Evolutionary conservation across 2,329 filamentous ascomycete species (phyloP).

Genomic region (Hymenoscyphus fructigenus): DNA sequence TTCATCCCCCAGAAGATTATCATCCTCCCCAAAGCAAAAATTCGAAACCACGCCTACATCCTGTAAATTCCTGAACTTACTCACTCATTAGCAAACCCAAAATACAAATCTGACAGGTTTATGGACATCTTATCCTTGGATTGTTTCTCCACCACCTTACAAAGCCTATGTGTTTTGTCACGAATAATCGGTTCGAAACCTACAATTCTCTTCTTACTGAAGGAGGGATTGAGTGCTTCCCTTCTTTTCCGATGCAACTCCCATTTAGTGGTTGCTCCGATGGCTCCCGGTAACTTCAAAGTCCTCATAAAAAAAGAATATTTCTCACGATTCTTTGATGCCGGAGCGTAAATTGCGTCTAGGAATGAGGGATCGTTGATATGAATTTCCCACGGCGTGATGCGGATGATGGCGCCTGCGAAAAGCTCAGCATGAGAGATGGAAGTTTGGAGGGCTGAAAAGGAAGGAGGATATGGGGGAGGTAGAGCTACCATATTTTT

Average conservation of each 20-base stretch:
- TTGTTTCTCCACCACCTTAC: background rate
- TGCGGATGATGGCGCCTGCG: constrained; percentile 37
- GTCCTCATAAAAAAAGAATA: constrained; percentile 1
- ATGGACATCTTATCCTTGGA: too few species aligned
- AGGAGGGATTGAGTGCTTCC: constrained; percentile 13
- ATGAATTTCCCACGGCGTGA: constrained; percentile 36
- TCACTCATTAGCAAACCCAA: too few species aligned
- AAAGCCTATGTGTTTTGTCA: background rate
- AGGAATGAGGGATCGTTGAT: constrained; percentile 34
- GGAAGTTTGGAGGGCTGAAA: too few species aligned
- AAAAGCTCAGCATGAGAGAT: background rate
- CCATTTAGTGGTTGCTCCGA: constrained; percentile 2
- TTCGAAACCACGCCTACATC: too few species aligned
- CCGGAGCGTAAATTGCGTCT: constrained; percentile 30
- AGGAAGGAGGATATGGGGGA: too few species aligned
- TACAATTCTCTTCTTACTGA: constrained; percentile 5
- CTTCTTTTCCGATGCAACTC: constrained; percentile 10
- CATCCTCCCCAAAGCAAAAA: too few species aligned
- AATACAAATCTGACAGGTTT: too few species aligned
- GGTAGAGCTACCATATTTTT: constrained; percentile 10
- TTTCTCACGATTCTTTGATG: constrained; percentile 16
- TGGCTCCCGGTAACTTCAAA: constrained; percentile 4
- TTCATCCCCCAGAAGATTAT: too few species aligned
- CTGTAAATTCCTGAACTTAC: too few species aligned
- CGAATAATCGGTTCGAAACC: constrained; percentile 1